phyloP scores from a whole-genome alignment of 2,329 filamentous ascomycete genomes.

The Coniochaeta hoffmannii region DNA sequence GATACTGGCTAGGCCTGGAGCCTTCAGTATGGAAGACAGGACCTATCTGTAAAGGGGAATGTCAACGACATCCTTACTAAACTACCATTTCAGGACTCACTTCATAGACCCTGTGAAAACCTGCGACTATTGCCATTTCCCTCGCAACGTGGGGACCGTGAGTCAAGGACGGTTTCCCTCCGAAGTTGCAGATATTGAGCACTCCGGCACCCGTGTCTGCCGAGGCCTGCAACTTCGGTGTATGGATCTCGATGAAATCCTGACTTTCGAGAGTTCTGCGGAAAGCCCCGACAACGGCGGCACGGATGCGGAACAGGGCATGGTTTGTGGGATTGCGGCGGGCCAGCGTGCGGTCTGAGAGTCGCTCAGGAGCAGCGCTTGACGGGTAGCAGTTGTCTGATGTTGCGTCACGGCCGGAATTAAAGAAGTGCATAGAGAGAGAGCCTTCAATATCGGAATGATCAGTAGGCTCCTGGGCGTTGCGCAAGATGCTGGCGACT shows the following conservation, averaged over 20 bases:
- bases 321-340: slow-evolving; percentile 81
- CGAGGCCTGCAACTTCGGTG: slow-evolving; percentile 81
- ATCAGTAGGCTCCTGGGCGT: too few relatives aligned
- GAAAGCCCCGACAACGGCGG: slow-evolving; percentile 73
- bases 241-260: slow-evolving; percentile 89
- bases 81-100: slow-evolving; percentile 19
- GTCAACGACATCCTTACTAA: neutral
- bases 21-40: slow-evolving; percentile 92
- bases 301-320: slow-evolving; percentile 80
- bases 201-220: slow-evolving; percentile 87
- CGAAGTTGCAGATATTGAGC: slow-evolving; percentile 89
- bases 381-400: slow-evolving; percentile 34
- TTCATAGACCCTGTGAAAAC: slow-evolving; percentile 85
- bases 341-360: slow-evolving; percentile 74
- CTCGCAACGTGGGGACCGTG: slow-evolving; percentile 90
- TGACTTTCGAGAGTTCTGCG: slow-evolving; percentile 65
- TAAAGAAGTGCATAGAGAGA: too few relatives aligned
- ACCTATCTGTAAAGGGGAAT: slow-evolving; percentile 42
- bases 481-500: too few relatives aligned
- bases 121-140: slow-evolving; percentile 85
- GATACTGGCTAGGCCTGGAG: slow-evolving; percentile 87
- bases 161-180: slow-evolving; percentile 75
- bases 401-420: slow-evolving; percentile 35
- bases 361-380: slow-evolving; percentile 37
- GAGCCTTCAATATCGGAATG: too few relatives aligned